phyloP scores from a whole-genome alignment of 768 basidiomycete species.

The Coprinopsis sp. region DNA sequence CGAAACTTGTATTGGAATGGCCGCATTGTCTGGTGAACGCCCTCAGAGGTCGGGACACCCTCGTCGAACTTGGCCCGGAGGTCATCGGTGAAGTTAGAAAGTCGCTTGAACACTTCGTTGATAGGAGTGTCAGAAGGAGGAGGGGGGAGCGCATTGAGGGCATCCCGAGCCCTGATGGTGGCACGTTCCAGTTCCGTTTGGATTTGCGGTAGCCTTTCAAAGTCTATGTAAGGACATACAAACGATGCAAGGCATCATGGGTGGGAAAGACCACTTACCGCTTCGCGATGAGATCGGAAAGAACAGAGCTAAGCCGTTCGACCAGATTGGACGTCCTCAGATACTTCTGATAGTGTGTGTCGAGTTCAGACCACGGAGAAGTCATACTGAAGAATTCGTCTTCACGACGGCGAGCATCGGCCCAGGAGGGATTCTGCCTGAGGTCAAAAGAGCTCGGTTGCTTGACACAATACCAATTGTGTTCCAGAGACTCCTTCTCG shows the following conservation, averaged over 20 bases:
- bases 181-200: conserved; percentile 50
- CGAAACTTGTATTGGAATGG: conserved; percentile 43
- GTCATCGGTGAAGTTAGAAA: conserved; percentile 44
- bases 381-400: conserved; percentile 49
- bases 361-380: conserved; percentile 52
- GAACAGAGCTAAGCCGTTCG: conserved; percentile 49
- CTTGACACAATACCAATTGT: conserved; percentile 62
- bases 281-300: conserved; percentile 60
- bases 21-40: conserved; percentile 53
- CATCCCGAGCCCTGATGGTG: conserved; percentile 34
- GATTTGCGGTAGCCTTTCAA: conserved; percentile 65
- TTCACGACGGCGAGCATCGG: conserved; percentile 53
- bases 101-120: conserved; percentile 47
- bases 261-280: conserved; percentile 37
- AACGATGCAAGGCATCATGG: conserved; percentile 33
- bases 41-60: conserved; percentile 48
- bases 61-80: conserved; percentile 38
- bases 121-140: conserved; percentile 53
- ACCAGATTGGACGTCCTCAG: conserved; percentile 56
- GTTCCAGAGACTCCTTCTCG: conserved; percentile 44
- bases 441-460: conserved; percentile 50
- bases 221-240: too few relatives aligned
- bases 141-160: conserved; percentile 35
- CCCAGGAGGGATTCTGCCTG: conserved; percentile 51
- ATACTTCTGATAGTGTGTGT: conserved; percentile 43